A percentile compares a stretch with the other conserved stretches of the same genome.
phyloP scores from a whole-genome alignment of 2,329 filamentous ascomycete genomes.

The Ilyonectria sp. region DNA sequence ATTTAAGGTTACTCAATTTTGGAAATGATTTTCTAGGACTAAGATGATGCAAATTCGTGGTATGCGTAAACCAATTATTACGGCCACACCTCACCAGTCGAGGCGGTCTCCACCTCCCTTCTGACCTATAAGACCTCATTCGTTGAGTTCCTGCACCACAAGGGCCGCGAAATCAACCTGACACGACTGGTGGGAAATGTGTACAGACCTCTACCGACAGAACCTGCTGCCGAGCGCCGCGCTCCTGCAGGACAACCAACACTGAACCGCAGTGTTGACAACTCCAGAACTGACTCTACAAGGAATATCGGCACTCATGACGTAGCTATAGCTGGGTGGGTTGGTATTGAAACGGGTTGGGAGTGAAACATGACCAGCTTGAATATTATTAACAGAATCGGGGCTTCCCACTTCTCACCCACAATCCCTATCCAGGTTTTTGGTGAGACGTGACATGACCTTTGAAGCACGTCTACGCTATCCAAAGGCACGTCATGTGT shows the following conservation, averaged over 20 bases:
- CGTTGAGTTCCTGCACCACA: background rate
- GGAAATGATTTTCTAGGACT: constrained; percentile 1
- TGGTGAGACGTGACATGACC: background rate
- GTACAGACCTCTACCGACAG: too few species aligned
- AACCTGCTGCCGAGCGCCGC: too few species aligned
- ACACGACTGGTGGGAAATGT: background rate
- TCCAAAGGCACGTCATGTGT: background rate
- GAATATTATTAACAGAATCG: background rate
- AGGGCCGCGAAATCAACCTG: background rate
- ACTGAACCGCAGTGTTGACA: too few species aligned
- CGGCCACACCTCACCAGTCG: background rate
- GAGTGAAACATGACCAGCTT: background rate
- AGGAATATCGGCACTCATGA: too few species aligned
- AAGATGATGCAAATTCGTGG: constrained; percentile 11
- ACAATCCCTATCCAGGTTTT: background rate
- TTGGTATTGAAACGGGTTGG: too few species aligned
- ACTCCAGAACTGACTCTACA: too few species aligned
- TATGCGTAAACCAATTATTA: too few species aligned
- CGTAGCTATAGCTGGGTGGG: too few species aligned
- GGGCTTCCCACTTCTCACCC: background rate
- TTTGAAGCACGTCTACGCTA: background rate
- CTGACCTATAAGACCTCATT: background rate
- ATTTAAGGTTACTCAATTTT: constrained; percentile 9
- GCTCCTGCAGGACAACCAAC: too few species aligned
- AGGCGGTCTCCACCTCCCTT: background rate